These are phyloP conservation scores for Arabidopsis lyrata DNA, from an alignment of 441 rosid species.

Conservation along the genomic window DNA sequence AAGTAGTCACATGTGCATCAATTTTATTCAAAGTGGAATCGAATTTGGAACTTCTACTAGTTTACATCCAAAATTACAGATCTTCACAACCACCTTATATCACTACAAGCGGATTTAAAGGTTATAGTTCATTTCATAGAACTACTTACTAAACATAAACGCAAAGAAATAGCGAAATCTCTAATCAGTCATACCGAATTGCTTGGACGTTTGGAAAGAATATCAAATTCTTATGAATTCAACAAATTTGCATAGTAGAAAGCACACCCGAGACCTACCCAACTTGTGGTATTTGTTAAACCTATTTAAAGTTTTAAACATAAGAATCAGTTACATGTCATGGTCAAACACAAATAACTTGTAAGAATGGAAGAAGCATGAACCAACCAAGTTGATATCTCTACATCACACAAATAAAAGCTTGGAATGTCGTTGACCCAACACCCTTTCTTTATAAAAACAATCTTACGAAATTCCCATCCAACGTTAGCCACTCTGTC, in stretches of 20 bases:
- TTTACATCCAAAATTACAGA: background rate
- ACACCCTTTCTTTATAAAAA: constrained; percentile 18
- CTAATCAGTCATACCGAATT: background rate
- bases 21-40: background rate
- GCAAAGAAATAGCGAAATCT: background rate
- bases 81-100: background rate
- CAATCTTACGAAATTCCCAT: constrained; percentile 13
- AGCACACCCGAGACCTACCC: constrained; percentile 16
- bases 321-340: background rate
- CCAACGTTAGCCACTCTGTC: constrained; percentile 41
- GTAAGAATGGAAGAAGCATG: constrained; percentile 37
- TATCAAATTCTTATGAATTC: background rate
- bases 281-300: background rate
- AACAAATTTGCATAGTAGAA: background rate
- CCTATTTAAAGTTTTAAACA: background rate
- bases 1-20: too few relatives aligned
- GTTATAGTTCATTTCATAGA: too few relatives aligned
- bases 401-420: constrained; percentile 36
- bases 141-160: background rate
- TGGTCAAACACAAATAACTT: constrained; percentile 18
- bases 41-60: background rate
- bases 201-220: background rate
- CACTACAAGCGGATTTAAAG: too few relatives aligned
- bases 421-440: constrained; percentile 43
- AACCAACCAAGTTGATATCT: constrained; percentile 43